phyloP scores from a whole-genome alignment of 2,329 filamentous ascomycete genomes.

The Penicillium sclerotigenum region DNA sequence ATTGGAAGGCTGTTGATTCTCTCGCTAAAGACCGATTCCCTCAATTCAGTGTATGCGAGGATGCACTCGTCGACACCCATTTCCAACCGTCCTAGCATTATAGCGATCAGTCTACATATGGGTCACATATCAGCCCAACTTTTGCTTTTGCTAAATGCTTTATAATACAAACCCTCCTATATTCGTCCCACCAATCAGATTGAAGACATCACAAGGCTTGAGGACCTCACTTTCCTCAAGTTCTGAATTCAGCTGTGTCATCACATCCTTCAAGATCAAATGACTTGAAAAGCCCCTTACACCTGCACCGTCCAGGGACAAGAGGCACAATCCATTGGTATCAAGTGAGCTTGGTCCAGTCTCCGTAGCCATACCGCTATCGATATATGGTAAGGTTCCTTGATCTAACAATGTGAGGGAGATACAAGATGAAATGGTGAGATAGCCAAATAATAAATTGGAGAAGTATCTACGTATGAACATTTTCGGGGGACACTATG shows the following conservation, averaged over 20 bases:
- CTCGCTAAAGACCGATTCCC: conserved; percentile 27
- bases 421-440: too few species aligned
- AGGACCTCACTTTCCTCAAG: conserved; percentile 16
- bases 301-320: conserved; percentile 40
- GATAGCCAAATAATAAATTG: not conserved
- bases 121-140: not conserved
- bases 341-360: conserved; percentile 5
- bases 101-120: conserved; percentile 32
- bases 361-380: not conserved
- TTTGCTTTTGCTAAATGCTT: too few species aligned
- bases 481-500: rapidly evolving
- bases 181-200: conserved; percentile 22
- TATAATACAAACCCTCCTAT: conserved; percentile 27
- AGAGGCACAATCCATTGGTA: conserved; percentile 13
- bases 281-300: conserved; percentile 41
- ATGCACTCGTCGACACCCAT: conserved; percentile 38
- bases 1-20: conserved; percentile 8
- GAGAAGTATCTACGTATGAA: not conserved
- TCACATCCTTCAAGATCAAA: conserved; percentile 35
- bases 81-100: conserved; percentile 39
- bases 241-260: conserved; percentile 30
- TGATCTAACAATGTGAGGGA: not conserved
- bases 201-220: conserved; percentile 21
- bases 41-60: conserved; percentile 27
- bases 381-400: not conserved